Base-by-base conservation (phyloP, 768 basidiomycete species). In the Tremella mesenterica region DNA sequence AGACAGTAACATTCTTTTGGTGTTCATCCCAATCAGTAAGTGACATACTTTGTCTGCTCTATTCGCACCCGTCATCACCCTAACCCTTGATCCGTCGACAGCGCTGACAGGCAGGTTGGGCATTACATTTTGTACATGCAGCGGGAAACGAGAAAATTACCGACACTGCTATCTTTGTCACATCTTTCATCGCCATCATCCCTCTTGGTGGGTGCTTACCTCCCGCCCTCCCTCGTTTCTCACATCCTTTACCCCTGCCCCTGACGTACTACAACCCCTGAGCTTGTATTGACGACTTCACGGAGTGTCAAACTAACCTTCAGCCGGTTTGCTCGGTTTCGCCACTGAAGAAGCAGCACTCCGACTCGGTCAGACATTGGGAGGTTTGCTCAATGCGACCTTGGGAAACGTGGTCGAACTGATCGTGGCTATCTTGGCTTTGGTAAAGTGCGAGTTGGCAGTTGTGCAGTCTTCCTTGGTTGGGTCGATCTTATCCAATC, bases 281-380 rank as follows among this genome's bases (percentile, higher is more conserved):
- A n/a, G n/a, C n/a, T n/a, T n/a, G n/a, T n/a, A n/a, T n/a, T n/a
- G n/a, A n/a, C n/a, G n/a, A n/a, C n/a, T n/a, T n/a, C n/a, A n/a
- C n/a, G n/a, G n/a, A 46, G 25, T 3, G 18, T 31, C 36, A 31
- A 29, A 36, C 56, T 49, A 29, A 53, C n/a, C 30, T 31, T 2
- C 29, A 63, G 79, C 79, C 26, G 79, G 77, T 12, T 64, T 80
- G 27, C 74, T 80, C 27, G 79, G 79, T 2, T 75, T 80, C 41
- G 79, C 79, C 29, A 81, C 80, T 0, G 80, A 81, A 61, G 77
- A 80, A 63, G 77, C 80, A 23, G 78, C 79, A 0, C 57, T 79
- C 20, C 74, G 76, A 48, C 39, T 70, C 20, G 69, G 69, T 50
- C 76, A 78, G 54, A 78, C 78, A 31, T 69, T 80, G 14, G 79